A percentile compares a stretch with the other conserved stretches of the same genome.
These are phyloP conservation scores for Alternaria brassicicola DNA, from an alignment of 2,329 filamentous ascomycete genomes.

Conservation along the genomic window DNA sequence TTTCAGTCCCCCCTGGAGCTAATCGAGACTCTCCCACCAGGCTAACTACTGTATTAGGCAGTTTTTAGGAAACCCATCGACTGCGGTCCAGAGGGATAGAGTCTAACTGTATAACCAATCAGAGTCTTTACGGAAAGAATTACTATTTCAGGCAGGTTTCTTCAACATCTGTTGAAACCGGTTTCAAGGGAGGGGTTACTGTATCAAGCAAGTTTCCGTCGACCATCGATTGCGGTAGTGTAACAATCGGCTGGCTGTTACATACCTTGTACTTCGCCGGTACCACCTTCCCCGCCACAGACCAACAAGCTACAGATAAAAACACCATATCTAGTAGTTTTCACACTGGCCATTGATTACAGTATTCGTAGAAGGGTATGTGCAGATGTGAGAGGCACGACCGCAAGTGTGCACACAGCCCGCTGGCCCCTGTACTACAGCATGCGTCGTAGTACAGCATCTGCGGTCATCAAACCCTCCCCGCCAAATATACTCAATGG, in stretches of 20 bases:
- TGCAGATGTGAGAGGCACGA: too few relatives aligned
- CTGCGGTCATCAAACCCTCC: neutral
- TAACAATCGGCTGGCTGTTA: too few relatives aligned
- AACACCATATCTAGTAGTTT: neutral
- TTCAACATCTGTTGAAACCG: neutral
- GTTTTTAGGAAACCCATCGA: too few relatives aligned
- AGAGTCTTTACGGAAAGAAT: neutral
- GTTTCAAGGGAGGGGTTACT: neutral
- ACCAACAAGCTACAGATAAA: neutral
- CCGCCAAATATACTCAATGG: neutral
- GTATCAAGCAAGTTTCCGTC: neutral
- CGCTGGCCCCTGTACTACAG: too few relatives aligned
- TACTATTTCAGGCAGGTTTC: neutral
- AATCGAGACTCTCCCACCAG: too few relatives aligned
- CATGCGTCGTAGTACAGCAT: neutral
- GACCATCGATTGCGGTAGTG: neutral
- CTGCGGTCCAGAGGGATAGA: neutral
- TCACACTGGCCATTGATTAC: neutral
- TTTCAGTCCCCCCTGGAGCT: too few relatives aligned
- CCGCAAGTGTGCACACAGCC: too few relatives aligned
- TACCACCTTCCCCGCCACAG: neutral
- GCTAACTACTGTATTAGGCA: too few relatives aligned
- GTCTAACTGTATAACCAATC: neutral
- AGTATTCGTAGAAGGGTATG: too few relatives aligned
- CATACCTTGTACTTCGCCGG: too few relatives aligned